Base-by-base conservation (phyloP, 148 eudicot genomes). In the Rhododendron vialii region DNA sequence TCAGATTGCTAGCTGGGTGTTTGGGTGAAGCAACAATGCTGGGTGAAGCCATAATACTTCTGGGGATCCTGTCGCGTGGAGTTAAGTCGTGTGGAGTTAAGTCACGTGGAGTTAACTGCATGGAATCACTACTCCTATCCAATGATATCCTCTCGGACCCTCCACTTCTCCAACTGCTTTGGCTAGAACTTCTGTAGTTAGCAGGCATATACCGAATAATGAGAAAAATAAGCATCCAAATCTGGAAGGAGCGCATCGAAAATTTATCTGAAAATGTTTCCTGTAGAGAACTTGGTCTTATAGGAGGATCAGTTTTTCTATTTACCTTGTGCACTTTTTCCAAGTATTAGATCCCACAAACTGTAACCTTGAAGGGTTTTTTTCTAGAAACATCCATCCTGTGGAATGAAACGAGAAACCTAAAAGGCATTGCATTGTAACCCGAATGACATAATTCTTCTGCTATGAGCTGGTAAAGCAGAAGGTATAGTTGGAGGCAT, bases 111-210 rank as follows among this genome's bases (percentile, higher is more conserved):
- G 81, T 82, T 22, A 4, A 45, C 65, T 76, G 84, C 67, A 41
- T 41, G 9, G 63, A 71, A 28, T 90, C 89, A 73, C 71, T 57
- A 78, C 63, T 80, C 50, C 73, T 84, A 53, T 80, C 85, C 15
- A 65, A 43, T 13, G 86, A 85, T 28, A 63, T 65, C 50, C 85
- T n/a, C 28, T 84, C 87, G 3, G 87, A 86, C 43, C 86, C 83
- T 86, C 83, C 91, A 82, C 87, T 84, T 89, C 30, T 87, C 87
- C 88, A 85, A 51, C 86, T 87, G 28, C 53, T 82, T 74, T 48
- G 65, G 50, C 86, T 77, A 57, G 61, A 45, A 86, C 53, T 65
- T 83, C 89, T 88, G 82, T 74, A 88, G 24, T 41, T 17, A 80
- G 35, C 20, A 82, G 6, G n/a, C 28, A 77, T 78, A 74, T 47